Conservation (phyloP, 2,329 filamentous ascomycete species). For the Colletotrichum sp. region DNA sequence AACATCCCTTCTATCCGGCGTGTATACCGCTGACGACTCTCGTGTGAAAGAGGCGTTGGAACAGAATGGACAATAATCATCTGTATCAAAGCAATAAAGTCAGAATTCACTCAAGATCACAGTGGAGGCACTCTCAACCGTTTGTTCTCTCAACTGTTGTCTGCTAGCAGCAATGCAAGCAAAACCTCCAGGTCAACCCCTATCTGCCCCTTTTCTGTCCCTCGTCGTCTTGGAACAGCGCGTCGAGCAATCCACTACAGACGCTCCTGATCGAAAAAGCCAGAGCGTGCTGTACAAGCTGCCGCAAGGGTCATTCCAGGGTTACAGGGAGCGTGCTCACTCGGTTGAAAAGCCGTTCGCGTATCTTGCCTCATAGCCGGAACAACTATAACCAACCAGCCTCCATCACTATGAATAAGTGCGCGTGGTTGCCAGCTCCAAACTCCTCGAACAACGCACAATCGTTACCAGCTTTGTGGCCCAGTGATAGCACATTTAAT, state of each 20-base stretch:
- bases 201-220: not conserved
- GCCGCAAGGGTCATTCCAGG: not conserved
- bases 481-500: not conserved
- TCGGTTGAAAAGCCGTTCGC: not conserved
- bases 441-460: not conserved
- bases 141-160: not conserved
- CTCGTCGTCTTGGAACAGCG: not conserved
- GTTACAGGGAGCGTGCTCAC: not conserved
- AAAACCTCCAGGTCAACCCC: not conserved
- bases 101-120: not conserved
- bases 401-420: not conserved
- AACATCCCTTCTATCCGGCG: not conserved
- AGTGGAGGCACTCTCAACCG: not conserved
- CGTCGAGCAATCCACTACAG: not conserved
- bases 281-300: not conserved
- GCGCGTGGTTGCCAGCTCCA: not conserved
- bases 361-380: too few relatives aligned
- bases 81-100: not conserved
- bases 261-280: not conserved
- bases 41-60: not conserved
- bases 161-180: not conserved
- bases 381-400: too few relatives aligned
- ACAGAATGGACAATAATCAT: fast-evolving
- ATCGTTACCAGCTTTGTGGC: fast-evolving
- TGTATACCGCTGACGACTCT: not conserved